Conservation (phyloP, 2,329 filamentous ascomycete genomes). For the Trichophyton schoenleinii region DNA sequence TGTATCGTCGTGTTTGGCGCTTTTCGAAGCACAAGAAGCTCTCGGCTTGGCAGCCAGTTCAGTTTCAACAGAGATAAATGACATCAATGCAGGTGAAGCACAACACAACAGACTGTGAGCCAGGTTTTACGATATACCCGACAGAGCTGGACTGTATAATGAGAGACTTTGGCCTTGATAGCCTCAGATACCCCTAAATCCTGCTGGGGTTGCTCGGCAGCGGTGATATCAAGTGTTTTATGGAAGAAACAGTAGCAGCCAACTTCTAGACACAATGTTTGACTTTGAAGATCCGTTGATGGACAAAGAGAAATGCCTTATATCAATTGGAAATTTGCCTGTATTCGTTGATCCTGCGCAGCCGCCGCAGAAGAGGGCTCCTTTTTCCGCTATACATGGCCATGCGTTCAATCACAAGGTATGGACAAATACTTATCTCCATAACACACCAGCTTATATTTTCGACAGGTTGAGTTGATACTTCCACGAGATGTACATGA, state of each 20-base stretch:
- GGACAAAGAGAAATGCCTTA: constrained; percentile 52
- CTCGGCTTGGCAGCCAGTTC: background rate
- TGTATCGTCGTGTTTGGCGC: background rate
- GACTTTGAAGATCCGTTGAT: constrained; percentile 30
- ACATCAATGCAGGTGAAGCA: background rate
- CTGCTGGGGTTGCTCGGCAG: background rate
- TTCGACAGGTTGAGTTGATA: constrained; percentile 49
- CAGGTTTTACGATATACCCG: background rate
- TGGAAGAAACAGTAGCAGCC: background rate
- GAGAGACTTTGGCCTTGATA: background rate
- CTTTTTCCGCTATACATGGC: constrained; percentile 56
- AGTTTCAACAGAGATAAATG: background rate
- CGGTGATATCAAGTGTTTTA: background rate
- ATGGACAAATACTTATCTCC: constrained; percentile 9
- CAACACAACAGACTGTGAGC: background rate
- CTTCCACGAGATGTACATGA: constrained; percentile 53
- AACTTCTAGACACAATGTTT: constrained; percentile 26
- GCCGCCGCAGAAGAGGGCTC: constrained; percentile 58
- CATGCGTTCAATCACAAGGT: constrained; percentile 60
- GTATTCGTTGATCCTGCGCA: constrained; percentile 59
- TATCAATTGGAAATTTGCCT: constrained; percentile 55
- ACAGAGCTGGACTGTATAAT: background rate
- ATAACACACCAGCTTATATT: background rate
- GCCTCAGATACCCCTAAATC: background rate
- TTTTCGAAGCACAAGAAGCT: background rate